phyloP scores from a whole-genome alignment of 2,329 filamentous ascomycete species.

The Colletotrichum truncatum region DNA sequence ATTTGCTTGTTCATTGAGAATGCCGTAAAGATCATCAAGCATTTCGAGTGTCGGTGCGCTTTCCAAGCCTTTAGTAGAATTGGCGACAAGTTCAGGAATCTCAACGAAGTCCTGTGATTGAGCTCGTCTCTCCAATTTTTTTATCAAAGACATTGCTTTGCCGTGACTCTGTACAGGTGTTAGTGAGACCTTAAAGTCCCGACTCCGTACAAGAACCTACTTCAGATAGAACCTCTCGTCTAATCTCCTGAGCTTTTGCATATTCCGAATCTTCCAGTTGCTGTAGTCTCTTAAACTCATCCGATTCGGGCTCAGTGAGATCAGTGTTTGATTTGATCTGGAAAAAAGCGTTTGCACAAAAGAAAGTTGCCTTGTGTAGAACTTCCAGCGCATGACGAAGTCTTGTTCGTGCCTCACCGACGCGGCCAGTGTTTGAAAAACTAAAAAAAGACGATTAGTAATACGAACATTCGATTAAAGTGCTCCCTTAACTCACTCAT shows the following conservation, averaged over 20 bases:
- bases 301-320: constrained; percentile 72
- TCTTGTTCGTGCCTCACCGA: constrained; percentile 69
- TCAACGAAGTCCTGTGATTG: constrained; percentile 64
- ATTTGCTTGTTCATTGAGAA: constrained; percentile 77
- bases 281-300: constrained; percentile 73
- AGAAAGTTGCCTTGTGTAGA: constrained; percentile 85
- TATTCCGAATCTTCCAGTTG: constrained; percentile 78
- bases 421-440: constrained; percentile 43
- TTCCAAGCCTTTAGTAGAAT: constrained; percentile 74
- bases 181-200: not conserved
- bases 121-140: constrained; percentile 63
- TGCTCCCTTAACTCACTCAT: constrained; percentile 40
- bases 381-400: constrained; percentile 80
- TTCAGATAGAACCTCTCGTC: constrained; percentile 79
- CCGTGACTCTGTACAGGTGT: constrained; percentile 38
- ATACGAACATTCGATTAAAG: not conserved
- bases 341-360: constrained; percentile 83
- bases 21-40: constrained; percentile 70
- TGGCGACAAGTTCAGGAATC: constrained; percentile 66
- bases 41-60: constrained; percentile 72
- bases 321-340: constrained; percentile 80
- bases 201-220: constrained; percentile 37
- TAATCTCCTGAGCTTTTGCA: constrained; percentile 78
- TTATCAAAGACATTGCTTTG: constrained; percentile 73
- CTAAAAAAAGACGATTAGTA: constrained; percentile 70